phyloP scores from a whole-genome alignment of 768 basidiomycete species.

The Pleurotus sapidus region DNA sequence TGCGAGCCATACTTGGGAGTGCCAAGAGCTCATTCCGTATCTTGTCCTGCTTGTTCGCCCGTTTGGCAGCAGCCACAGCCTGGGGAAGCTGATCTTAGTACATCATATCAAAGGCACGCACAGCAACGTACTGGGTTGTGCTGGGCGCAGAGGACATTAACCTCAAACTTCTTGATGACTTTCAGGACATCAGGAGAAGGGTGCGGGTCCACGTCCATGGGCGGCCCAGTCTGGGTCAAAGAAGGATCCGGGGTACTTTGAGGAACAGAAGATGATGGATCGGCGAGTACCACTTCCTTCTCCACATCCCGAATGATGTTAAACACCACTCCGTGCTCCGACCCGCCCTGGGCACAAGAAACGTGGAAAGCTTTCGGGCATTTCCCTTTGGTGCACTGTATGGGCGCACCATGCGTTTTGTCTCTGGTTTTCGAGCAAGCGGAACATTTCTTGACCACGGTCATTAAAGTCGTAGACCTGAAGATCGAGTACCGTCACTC shows the following conservation, averaged over 20 bases:
- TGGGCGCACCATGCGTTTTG: conserved; percentile 74
- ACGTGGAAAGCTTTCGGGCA: conserved; percentile 94
- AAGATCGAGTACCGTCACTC: conserved; percentile 20
- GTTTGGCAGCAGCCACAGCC: conserved; percentile 75
- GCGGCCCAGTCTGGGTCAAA: not conserved
- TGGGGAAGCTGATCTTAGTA: conserved; percentile 24
- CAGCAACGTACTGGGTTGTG: conserved; percentile 75
- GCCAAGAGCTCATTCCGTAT: conserved; percentile 68
- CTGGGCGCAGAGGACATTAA: conserved; percentile 77
- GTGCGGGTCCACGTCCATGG: not conserved
- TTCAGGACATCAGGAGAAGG: conserved; percentile 45
- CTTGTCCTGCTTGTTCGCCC: conserved; percentile 70
- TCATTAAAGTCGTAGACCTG: not conserved
- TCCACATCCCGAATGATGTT: conserved; percentile 65
- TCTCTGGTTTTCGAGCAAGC: conserved; percentile 68
- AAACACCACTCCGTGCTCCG: conserved; percentile 53
- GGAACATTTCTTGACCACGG: conserved; percentile 74
- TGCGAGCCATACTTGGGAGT: conserved; percentile 66
- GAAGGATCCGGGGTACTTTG: not conserved
- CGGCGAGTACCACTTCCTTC: conserved; percentile 75
- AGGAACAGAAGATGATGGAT: conserved; percentile 22
- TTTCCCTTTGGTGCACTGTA: conserved; percentile 94
- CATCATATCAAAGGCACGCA: not conserved
- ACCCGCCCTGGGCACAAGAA: conserved; percentile 73
- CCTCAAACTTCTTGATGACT: conserved; percentile 68